Base-by-base conservation (phyloP, 2,329 filamentous ascomycete genomes). In the Fusarium sp. region DNA sequence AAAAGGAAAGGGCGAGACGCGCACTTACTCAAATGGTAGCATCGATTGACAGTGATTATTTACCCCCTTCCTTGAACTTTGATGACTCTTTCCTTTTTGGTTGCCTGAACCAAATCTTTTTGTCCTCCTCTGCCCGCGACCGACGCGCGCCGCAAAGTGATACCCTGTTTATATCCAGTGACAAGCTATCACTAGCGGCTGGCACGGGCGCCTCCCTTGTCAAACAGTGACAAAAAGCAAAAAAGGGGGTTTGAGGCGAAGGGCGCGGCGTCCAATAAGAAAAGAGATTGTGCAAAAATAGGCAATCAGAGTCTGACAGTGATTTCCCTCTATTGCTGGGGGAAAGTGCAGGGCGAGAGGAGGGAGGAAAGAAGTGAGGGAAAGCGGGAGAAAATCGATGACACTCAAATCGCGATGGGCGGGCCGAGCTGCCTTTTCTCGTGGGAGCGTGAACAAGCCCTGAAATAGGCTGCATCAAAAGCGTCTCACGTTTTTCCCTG, bases 11-110 rank as follows among this genome's bases (percentile, higher is more conserved):
- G 33, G 22, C 52, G 20, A 50, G 58, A 50, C 27, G 57, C 9
- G 35, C 48, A 74, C 80, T 77, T 76, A 82, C 78, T 81, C 78
- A 73, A 80, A 71, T 20, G 71, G 69, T 60, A 81, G 76, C 79
- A 81, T 79, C 61, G 74, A 67, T 68, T 58, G 31, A 65, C 43
- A 31, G 20, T 35, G 18, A 31, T 31, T 52, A 60, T 64, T 65
- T 43, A 58, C 57, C 29, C 24, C 43, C 43, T 45, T 45, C 13
- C 41, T 48, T 48, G 14, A 48, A 48, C 22, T 56, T 66, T 61
- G 41, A 68, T 75, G 69, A 69, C 65, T 70, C 67, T 76, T 77
- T 59, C 54, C 61, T 48, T 59, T 63, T 72, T 69, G 65, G 73
- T 61, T 75, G 69, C 73, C 73, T 73, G 69, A 50, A 65, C 59